These are phyloP conservation scores for Tylopilus sp. DNA, from an alignment of 1,284 basidiomycete genomes.

Conservation along the genomic window DNA sequence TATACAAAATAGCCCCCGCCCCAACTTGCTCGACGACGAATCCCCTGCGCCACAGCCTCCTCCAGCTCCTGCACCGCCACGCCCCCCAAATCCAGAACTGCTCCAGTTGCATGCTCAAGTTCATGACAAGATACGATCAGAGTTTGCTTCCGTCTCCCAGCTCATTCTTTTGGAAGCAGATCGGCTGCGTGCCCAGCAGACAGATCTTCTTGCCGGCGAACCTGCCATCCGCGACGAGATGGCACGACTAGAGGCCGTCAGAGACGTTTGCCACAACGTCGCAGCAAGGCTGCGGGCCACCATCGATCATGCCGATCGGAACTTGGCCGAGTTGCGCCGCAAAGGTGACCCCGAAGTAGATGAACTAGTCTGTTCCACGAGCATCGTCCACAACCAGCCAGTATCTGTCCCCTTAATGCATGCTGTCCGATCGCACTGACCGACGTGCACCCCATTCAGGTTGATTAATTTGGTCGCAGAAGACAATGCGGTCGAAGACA, in stretches of 20 bases:
- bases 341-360: slow-evolving; percentile 85
- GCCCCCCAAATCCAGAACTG: slow-evolving; percentile 87
- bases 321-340: slow-evolving; percentile 65
- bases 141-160: slow-evolving; percentile 65
- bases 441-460: slow-evolving; percentile 44
- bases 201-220: slow-evolving; percentile 84
- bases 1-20: slow-evolving; percentile 34
- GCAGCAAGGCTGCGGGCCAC: slow-evolving; percentile 63
- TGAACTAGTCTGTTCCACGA: slow-evolving; percentile 92
- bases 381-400: slow-evolving; percentile 94
- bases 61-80: slow-evolving; percentile 58
- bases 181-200: slow-evolving; percentile 75
- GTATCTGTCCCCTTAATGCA: slow-evolving; percentile 34
- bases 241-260: slow-evolving; percentile 92
- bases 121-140: slow-evolving; percentile 70
- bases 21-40: slow-evolving; percentile 56
- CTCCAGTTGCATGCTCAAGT: slow-evolving; percentile 82
- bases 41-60: slow-evolving; percentile 29
- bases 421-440: slow-evolving; percentile 15
- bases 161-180: slow-evolving; percentile 70
- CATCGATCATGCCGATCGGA: slow-evolving; percentile 64
- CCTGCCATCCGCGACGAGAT: slow-evolving; percentile 96
- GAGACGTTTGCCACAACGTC: slow-evolving; percentile 84
- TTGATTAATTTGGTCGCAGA: slow-evolving; percentile 95
- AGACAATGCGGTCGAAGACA: slow-evolving; percentile 97